Base-by-base conservation (phyloP, 2,329 filamentous ascomycete genomes). In the Orbilia blumenaviensis region DNA sequence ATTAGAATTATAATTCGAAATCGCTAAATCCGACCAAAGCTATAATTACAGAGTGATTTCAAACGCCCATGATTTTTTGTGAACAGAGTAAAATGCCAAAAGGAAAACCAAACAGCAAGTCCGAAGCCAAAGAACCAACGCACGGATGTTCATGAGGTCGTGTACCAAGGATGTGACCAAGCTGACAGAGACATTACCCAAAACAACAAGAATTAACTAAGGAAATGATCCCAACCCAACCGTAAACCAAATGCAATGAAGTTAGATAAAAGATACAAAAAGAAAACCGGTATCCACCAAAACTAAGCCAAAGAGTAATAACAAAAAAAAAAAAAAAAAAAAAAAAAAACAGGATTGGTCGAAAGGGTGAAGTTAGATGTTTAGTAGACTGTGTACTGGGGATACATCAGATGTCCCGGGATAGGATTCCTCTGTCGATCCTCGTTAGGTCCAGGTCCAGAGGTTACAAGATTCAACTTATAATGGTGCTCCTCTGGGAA, bases 1-100 rank as follows among this genome's bases (percentile, higher is more conserved):
- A 76, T 76, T 76, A 76, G 44, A 76, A 76, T 76, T 76, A 76
- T 76, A 66, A 69, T 76, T 63, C 64, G 48, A 76, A 44, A 76
- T 66, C 64, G 64, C 64, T 52, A 62, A 64, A 69, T 68, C 64
- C 63, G 66, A 76, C 60, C 58, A 64, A 54, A 63, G 58, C 48
- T 76, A 76, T 69, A 69, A 68, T 76, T 76, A 76, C 72, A 76
- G 29, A 66, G 48, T 34, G 34, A 64, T 64, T 67, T 75, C 63
- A 61, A 75, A 76, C 72, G 72, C 64, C 62, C 58, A 69, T 62
- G 41, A 61, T 74, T 68, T 69, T 76, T 76, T 52, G 34, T 44
- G 27, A 61, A 63, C 50, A 68, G 41, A 50, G 29, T 12, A 46
- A 14, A 36, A 21, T 48, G 23, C 52, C 44, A 46, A 29, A 46